Evolutionary conservation across 2,329 filamentous ascomycete genomes (phyloP).

Genomic region (Pseudogymnoascus sp.): DNA sequence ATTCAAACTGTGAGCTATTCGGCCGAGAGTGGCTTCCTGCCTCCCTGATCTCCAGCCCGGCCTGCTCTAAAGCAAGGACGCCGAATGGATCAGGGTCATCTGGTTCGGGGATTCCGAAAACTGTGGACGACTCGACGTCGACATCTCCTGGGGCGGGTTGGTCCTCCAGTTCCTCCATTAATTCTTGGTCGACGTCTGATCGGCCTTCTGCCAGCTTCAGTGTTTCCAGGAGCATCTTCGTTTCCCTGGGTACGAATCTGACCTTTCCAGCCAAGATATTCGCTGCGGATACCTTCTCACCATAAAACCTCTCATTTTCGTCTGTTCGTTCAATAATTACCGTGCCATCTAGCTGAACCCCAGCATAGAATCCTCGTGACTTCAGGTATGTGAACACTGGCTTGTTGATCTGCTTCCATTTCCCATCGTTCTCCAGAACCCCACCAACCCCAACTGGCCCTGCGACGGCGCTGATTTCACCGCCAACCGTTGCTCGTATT

Average conservation of each 20-base stretch:
- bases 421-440: conserved; percentile 34
- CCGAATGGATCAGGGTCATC: conserved; percentile 91
- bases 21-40: conserved; percentile 72
- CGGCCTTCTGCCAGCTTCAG: conserved; percentile 84
- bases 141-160: conserved; percentile 72
- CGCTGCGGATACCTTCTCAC: conserved; percentile 52
- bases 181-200: conserved; percentile 59
- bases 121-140: conserved; percentile 42
- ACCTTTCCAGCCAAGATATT: conserved; percentile 47
- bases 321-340: conserved; percentile 79
- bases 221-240: conserved; percentile 54
- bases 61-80: conserved; percentile 81
- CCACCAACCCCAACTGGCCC: conserved; percentile 75
- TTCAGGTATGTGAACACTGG: conserved; percentile 84
- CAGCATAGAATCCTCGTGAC: conserved; percentile 80
- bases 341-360: conserved; percentile 79
- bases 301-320: conserved; percentile 83
- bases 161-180: conserved; percentile 57
- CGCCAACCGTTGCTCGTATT: conserved; percentile 70
- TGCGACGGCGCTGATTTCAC: conserved; percentile 68
- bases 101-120: conserved; percentile 70
- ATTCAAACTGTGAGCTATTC: conserved; percentile 74
- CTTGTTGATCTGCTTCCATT: conserved; percentile 52
- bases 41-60: conserved; percentile 82
- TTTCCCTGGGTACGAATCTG: conserved; percentile 27